Evolutionary conservation across 345 rosid species (phyloP).

Genomic region (Gossypium thurberi): DNA sequence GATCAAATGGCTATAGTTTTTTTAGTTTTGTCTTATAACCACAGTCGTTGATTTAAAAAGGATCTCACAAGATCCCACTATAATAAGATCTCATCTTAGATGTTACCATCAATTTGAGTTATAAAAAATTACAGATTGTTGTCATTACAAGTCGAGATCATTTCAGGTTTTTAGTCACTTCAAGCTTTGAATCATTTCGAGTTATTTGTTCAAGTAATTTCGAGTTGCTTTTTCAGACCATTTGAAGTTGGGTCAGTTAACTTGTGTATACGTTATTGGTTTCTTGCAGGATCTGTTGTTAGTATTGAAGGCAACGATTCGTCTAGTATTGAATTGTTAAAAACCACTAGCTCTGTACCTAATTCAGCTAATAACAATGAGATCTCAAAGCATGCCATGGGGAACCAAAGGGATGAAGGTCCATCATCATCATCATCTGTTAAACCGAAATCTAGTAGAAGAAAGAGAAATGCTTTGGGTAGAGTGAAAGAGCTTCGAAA

Average conservation of each 20-base stretch:
- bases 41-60: too few relatives aligned
- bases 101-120: too few relatives aligned
- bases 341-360: neutral
- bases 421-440: conserved; percentile 14
- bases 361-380: neutral
- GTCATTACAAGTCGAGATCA: too few relatives aligned
- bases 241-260: neutral
- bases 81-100: too few relatives aligned
- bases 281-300: conserved; percentile 17
- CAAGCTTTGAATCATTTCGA: too few relatives aligned
- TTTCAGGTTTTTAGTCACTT: too few relatives aligned
- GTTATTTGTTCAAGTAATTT: too few relatives aligned
- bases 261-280: neutral
- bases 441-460: neutral
- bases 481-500: conserved; percentile 24
- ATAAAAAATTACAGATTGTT: too few relatives aligned
- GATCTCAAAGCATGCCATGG: neutral
- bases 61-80: too few relatives aligned
- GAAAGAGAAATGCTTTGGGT: conserved; percentile 18
- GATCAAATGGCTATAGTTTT: too few relatives aligned
- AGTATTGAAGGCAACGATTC: conserved; percentile 13
- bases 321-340: neutral
- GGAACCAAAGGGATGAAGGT: conserved; percentile 15
- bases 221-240: too few relatives aligned
- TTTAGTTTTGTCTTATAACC: too few relatives aligned